phyloP scores from a whole-genome alignment of 345 rosid genomes.

The Litchi chinensis region DNA sequence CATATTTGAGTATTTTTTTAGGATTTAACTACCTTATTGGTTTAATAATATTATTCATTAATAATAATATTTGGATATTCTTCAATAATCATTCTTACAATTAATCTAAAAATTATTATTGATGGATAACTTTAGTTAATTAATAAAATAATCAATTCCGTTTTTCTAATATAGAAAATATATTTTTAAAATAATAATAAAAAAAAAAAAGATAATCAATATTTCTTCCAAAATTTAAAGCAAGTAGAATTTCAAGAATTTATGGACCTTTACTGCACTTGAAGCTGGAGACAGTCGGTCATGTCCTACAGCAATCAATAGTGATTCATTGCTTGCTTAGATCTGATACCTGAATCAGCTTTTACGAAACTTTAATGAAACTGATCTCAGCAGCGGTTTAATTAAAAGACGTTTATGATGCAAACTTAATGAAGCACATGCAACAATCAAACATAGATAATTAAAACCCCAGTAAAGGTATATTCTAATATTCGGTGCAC shows the following conservation, averaged over 20 bases:
- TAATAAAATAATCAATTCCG: too few relatives aligned
- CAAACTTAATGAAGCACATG: conserved; percentile 3
- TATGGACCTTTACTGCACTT: background rate
- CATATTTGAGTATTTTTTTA: too few relatives aligned
- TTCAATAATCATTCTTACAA: too few relatives aligned
- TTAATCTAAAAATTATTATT: too few relatives aligned
- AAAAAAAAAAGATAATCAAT: too few relatives aligned
- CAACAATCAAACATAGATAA: background rate
- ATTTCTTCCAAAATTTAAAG: background rate
- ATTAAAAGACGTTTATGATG: background rate
- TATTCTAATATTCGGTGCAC: background rate
- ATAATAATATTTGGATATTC: too few relatives aligned
- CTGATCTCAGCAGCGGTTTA: background rate
- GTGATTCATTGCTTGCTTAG: background rate
- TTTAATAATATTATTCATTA: too few relatives aligned
- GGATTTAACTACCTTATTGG: too few relatives aligned
- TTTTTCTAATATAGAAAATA: too few relatives aligned
- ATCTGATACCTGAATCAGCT: background rate
- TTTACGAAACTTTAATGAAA: background rate
- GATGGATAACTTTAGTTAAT: too few relatives aligned
- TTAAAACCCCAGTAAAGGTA: background rate
- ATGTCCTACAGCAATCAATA: background rate
- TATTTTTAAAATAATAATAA: too few relatives aligned
- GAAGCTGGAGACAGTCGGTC: too few relatives aligned
- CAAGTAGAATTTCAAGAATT: background rate